phyloP scores from a whole-genome alignment of 2,329 filamentous ascomycete species.

The Phialophora verrucosa region DNA sequence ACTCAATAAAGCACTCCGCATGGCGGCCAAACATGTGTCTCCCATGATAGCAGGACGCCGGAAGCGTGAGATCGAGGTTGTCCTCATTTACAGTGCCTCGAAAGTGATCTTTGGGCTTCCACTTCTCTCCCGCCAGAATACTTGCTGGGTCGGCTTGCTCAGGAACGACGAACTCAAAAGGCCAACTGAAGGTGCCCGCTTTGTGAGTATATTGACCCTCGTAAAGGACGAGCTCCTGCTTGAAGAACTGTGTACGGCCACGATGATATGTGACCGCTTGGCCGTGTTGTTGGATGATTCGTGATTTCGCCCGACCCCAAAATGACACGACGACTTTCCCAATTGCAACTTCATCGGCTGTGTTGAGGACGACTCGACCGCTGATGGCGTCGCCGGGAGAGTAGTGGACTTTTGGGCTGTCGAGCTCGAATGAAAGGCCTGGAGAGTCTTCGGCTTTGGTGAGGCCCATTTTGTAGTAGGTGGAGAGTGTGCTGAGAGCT shows the following conservation, averaged over 20 bases:
- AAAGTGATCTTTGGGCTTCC: slow-evolving; percentile 35
- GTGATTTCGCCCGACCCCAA: slow-evolving; percentile 36
- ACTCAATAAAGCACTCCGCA: slow-evolving; percentile 35
- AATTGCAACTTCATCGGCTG: slow-evolving; percentile 31
- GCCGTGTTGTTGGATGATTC: slow-evolving; percentile 34
- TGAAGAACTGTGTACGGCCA: slow-evolving; percentile 34
- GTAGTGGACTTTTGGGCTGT: slow-evolving; percentile 24
- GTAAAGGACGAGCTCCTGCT: slow-evolving; percentile 31
- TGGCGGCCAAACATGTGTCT: slow-evolving; percentile 30
- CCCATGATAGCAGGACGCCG: slow-evolving; percentile 30
- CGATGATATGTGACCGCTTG: slow-evolving; percentile 32
- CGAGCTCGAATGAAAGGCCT: slow-evolving; percentile 34
- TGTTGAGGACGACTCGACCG: slow-evolving; percentile 32
- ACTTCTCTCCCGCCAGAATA: slow-evolving; percentile 30
- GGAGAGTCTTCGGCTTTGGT: slow-evolving; percentile 30
- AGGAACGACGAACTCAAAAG: slow-evolving; percentile 34
- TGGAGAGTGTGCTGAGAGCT: not conserved
- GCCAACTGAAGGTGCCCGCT: slow-evolving; percentile 35
- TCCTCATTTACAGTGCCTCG: slow-evolving; percentile 21
- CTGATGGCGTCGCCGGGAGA: slow-evolving; percentile 34
- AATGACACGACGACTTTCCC: slow-evolving; percentile 33
- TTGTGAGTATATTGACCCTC: slow-evolving; percentile 37
- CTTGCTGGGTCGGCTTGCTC: slow-evolving; percentile 28
- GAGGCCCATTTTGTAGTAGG: slow-evolving; percentile 24
- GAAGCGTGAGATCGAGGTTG: slow-evolving; percentile 32